A percentile compares a stretch with the other conserved stretches of the same genome.
These are phyloP conservation scores for Botrytis fabae DNA, from an alignment of 2,329 filamentous ascomycete species.

Conservation along the genomic window DNA sequence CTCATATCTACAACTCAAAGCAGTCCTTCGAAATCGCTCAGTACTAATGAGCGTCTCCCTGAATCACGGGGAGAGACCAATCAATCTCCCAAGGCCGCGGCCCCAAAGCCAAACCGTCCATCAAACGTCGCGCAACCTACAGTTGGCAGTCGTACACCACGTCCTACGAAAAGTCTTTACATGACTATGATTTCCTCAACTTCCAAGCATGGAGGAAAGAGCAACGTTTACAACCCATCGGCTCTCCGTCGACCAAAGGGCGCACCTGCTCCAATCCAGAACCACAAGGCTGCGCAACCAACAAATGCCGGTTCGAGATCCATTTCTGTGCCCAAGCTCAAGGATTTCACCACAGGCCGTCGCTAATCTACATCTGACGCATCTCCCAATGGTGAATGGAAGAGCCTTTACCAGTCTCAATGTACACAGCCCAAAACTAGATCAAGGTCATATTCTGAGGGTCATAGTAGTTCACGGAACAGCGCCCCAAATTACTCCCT, in stretches of 20 bases:
- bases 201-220: neutral
- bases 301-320: too few relatives aligned
- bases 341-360: neutral
- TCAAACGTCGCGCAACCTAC: neutral
- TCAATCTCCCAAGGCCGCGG: neutral
- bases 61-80: accelerated
- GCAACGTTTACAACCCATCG: neutral
- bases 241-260: neutral
- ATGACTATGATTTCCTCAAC: neutral
- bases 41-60: neutral
- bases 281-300: too few relatives aligned
- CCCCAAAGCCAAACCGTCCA: too few relatives aligned
- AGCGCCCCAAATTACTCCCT: accelerated
- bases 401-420: neutral
- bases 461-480: neutral
- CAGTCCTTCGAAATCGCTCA: neutral
- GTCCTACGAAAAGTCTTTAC: neutral
- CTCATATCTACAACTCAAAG: neutral
- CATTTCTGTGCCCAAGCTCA: too few relatives aligned
- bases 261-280: neutral
- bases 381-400: neutral
- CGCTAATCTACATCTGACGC: neutral
- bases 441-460: neutral
- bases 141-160: neutral
- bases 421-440: neutral